Evolutionary conservation across 176 grass and related monocot genomes (phyloP), one percentile per base, ranked within the genome.

Genomic region (Thalia dealbata): DNA sequence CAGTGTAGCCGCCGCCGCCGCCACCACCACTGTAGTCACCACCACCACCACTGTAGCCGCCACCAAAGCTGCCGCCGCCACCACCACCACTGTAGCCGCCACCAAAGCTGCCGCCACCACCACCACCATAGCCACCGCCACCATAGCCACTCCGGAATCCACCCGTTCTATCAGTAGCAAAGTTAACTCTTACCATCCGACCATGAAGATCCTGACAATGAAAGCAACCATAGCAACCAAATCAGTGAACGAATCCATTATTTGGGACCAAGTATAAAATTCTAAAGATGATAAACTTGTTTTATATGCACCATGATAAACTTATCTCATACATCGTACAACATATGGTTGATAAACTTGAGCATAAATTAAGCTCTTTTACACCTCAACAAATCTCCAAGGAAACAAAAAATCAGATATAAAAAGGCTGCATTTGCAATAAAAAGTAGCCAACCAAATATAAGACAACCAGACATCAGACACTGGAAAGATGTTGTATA

Each of bases 161-260:
- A 43, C 78, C 6, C 0, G 82, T 81, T 26, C 86, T 81, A 74
- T 92, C 86, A 9, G 68, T 82, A 35, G 90, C 90, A 82, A 71
- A 70, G 55, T 88, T 84, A 72, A 92, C 90, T 55, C 83, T 62
- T 44, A 92, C 52, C 19, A 21, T 67, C 18, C 90, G 73, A 13
- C 90, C 90, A 18, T 88, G 68, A 6, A 92, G 73, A 64, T 88
- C 83, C 90, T 88, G 60, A 71, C 10, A 73, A 29, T 38, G 69
- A 45, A 24, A 73, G 55, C 0, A 26, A 66, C 50, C 1, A 50
- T 54, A 48, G 67, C 45, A 56, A 22, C 10, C 76, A 67, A 0
- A 70, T 52, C 19, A 79, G 27, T 22, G 10, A 13, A 25, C 2
- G 11, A 11, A 51, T 21, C 0, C 44, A 65, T 51, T 12, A 26